Evolutionary conservation across 345 rosid genomes (phyloP).

Genomic region (Triadica sebifera): DNA sequence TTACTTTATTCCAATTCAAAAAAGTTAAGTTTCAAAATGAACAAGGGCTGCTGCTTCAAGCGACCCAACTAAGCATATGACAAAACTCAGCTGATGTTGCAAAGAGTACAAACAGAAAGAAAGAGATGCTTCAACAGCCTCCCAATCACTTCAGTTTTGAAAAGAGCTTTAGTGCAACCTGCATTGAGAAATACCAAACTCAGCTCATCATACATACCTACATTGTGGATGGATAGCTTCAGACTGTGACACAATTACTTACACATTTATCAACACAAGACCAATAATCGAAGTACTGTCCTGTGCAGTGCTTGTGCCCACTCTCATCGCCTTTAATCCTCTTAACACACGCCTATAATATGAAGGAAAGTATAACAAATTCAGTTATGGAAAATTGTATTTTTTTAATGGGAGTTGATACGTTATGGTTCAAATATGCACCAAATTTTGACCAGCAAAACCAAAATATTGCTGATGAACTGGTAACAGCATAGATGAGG

Average conservation of each 20-base stretch:
- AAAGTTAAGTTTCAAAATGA: background rate
- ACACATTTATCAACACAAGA: conserved; percentile 25
- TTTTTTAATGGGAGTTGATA: background rate
- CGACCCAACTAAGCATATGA: background rate
- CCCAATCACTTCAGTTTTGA: conserved; percentile 31
- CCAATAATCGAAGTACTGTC: conserved; percentile 28
- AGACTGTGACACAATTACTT: conserved; percentile 9
- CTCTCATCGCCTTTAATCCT: conserved; percentile 79
- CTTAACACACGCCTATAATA: conserved; percentile 75
- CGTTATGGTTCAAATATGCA: background rate
- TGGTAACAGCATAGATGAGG: background rate
- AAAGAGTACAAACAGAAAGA: conserved; percentile 3
- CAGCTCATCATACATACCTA: background rate
- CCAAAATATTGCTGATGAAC: background rate
- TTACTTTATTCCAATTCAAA: conserved; percentile 8
- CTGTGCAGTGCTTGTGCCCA: conserved; percentile 78
- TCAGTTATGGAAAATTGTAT: conserved; percentile 16
- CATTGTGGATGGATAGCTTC: background rate
- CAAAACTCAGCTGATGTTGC: conserved; percentile 15
- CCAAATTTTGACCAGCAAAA: background rate
- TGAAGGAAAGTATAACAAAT: background rate
- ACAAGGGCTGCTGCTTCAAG: conserved; percentile 3
- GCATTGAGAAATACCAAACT: conserved; percentile 21
- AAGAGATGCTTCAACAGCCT: background rate
- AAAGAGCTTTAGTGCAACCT: conserved; percentile 43